Evolutionary conservation across 2,329 filamentous ascomycete species (phyloP), one percentile per base, ranked within the genome.

Genomic region (Colletotrichum gloeosporioides): DNA sequence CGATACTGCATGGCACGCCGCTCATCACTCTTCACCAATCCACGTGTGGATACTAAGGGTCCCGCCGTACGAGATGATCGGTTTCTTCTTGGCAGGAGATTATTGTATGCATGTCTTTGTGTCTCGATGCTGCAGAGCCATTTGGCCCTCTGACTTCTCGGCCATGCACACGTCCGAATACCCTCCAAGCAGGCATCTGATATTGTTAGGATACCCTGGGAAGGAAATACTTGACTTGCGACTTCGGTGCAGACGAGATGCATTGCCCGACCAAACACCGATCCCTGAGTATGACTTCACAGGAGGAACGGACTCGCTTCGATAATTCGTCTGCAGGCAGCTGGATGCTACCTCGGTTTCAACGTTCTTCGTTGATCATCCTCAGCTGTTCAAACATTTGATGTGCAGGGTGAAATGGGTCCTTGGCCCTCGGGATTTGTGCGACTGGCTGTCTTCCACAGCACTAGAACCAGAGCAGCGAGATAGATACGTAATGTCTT

Each of bases 1-100:
- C 57, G 64, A 76, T 69, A 65, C 69, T 69, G 57, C 70, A 65
- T 65, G 44, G 63, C 59, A 44, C n/a, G 57, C 25, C 65, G 59
- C 49, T 59, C 70, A 76, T 76, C 73, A 76, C 73, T 73, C 57
- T 73, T 65, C 64, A 73, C 31, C 31, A 59, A 29, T 34, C 64
- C 64, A 76, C 69, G 32, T 73, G 73, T 73, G 73, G 73, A 69
- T 64, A 64, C 18, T 59, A 27, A n/a, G 34, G 57, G 55, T 63
- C 55, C 57, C 57, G 64, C 63, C 65, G 61, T 61, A 63, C 63
- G 69, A 75, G 62, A 62, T 63, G 70, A 68, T 57, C 36, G 61
- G 63, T 76, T 12, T 49, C 57, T 34, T 22, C 57, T 65, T 66
- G 57, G 57, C 66, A 59, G 22, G 73, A 67, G 25, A 59, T 65